Conservation (phyloP, 2,329 filamentous ascomycete genomes). For the Aspergillus sp. region DNA sequence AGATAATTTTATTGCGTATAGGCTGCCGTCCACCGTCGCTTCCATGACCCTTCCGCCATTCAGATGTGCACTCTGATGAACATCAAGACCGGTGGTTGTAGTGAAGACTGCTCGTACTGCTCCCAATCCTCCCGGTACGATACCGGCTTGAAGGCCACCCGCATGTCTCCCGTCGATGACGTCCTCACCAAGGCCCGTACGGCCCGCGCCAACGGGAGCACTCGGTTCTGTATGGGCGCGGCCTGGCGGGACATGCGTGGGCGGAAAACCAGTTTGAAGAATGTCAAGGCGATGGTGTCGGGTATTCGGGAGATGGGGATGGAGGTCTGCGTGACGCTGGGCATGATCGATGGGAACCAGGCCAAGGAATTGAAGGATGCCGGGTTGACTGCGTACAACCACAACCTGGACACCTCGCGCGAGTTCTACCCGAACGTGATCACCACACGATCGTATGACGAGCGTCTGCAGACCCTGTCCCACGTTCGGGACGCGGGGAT, state of each 20-base stretch:
- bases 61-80: conserved; percentile 95
- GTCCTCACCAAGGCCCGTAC: conserved; percentile 70
- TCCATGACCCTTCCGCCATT: conserved; percentile 74
- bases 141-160: conserved; percentile 70
- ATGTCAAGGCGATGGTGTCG: conserved; percentile 77
- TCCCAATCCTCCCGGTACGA: conserved; percentile 76
- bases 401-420: conserved; percentile 84
- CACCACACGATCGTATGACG: conserved; percentile 77
- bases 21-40: conserved; percentile 71
- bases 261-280: conserved; percentile 71
- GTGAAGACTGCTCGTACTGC: conserved; percentile 88
- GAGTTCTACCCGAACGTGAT: conserved; percentile 85
- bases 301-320: conserved; percentile 75
- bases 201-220: conserved; percentile 76
- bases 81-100: conserved; percentile 90
- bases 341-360: conserved; percentile 79
- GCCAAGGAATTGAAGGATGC: conserved; percentile 75
- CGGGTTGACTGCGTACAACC: conserved; percentile 85
- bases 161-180: conserved; percentile 68
- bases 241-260: conserved; percentile 93
- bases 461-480: conserved; percentile 68
- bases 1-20: conserved; percentile 26
- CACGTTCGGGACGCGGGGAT: conserved; percentile 80
- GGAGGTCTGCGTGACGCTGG: conserved; percentile 88
- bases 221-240: conserved; percentile 90